A percentile compares a stretch with the other conserved stretches of the same genome.
Conservation (phyloP, 148 eudicot species). For the Rhododendron mucronatum region DNA sequence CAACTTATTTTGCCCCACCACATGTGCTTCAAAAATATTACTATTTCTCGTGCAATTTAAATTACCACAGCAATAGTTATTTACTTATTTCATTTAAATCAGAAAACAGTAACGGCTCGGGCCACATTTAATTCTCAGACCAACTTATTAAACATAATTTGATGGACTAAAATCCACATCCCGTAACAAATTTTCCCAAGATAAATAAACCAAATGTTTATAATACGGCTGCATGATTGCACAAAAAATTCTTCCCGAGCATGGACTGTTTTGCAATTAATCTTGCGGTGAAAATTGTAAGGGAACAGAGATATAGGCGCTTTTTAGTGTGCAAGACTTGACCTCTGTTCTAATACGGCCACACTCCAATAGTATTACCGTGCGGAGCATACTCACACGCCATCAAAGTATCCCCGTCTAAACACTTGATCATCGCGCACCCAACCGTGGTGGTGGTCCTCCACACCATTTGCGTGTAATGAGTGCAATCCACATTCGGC, state of each 20-base stretch:
- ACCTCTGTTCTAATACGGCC: not conserved
- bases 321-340: not conserved
- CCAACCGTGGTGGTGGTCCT: conserved; percentile 21
- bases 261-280: too few species aligned
- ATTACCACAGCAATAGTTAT: not conserved
- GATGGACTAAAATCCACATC: not conserved
- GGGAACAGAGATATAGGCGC: too few species aligned
- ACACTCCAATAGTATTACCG: conserved; percentile 9
- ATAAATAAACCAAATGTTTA: too few species aligned
- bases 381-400: conserved; percentile 32
- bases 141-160: too few species aligned
- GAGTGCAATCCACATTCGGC: conserved; percentile 24
- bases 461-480: conserved; percentile 36
- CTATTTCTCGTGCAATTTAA: too few species aligned
- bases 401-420: conserved; percentile 21
- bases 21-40: too few species aligned
- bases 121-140: too few species aligned
- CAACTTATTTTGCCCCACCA: too few species aligned
- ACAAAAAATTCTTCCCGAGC: too few species aligned
- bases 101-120: too few species aligned
- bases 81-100: too few species aligned
- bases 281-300: not conserved
- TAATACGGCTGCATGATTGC: too few species aligned
- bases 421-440: conserved; percentile 27
- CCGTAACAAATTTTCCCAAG: not conserved